These are phyloP conservation scores for Schwanniomyces vanrijiae DNA, from an alignment of 805 yeast genomes.

Conservation along the genomic window DNA sequence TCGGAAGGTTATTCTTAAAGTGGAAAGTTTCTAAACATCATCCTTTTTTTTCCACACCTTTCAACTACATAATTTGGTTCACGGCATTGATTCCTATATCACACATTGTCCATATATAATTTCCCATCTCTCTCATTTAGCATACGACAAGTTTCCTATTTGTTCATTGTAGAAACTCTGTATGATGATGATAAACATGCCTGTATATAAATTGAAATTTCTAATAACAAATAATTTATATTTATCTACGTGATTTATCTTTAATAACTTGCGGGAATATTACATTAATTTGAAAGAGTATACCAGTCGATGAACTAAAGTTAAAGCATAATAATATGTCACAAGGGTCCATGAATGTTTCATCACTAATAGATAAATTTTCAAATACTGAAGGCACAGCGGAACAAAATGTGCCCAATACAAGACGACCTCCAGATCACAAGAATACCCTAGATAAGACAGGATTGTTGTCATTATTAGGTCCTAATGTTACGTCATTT, in stretches of 20 bases:
- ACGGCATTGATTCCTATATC: background rate
- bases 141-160: background rate
- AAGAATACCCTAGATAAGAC: slow-evolving; percentile 7
- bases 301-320: background rate
- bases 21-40: slow-evolving; percentile 33
- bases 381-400: slow-evolving; percentile 6
- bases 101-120: background rate
- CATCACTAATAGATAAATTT: slow-evolving; percentile 37
- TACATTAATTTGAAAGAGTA: background rate
- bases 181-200: background rate
- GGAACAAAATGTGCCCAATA: slow-evolving; percentile 5
- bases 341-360: slow-evolving; percentile 38
- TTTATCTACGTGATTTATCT: background rate
- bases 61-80: background rate
- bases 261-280: background rate
- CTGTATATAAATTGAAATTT: background rate
- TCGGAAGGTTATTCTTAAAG: slow-evolving; percentile 31
- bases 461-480: slow-evolving; percentile 43
- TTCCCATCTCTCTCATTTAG: background rate
- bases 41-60: background rate
- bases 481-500: slow-evolving; percentile 52
- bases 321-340: slow-evolving; percentile 4
- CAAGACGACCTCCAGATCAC: background rate
- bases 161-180: no score
- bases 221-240: background rate